These are phyloP conservation scores for Phyllosticta citribraziliensis DNA, from an alignment of 2,329 filamentous ascomycete genomes.

Conservation along the genomic window DNA sequence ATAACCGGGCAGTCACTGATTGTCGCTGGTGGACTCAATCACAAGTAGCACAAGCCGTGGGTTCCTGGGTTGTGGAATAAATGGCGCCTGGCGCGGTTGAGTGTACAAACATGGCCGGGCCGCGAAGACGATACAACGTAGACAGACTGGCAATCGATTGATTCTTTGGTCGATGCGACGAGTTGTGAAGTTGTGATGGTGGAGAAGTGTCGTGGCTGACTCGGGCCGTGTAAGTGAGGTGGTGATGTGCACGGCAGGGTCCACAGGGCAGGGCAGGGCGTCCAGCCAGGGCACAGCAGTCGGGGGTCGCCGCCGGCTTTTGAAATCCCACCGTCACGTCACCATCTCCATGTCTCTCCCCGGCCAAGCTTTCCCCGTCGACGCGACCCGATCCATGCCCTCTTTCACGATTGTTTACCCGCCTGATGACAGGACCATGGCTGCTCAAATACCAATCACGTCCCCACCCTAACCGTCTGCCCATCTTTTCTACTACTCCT, in stretches of 20 bases:
- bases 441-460: not conserved
- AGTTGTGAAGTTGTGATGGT: too few species aligned
- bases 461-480: not conserved
- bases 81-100: not conserved
- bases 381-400: not conserved
- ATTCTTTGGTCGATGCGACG: too few species aligned
- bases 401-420: not conserved
- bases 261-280: not conserved
- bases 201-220: too few species aligned
- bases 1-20: conserved; percentile 19
- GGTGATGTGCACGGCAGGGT: too few species aligned
- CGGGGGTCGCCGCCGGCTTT: not conserved
- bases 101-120: not conserved
- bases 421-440: not conserved
- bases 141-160: not conserved
- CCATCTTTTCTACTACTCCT: not conserved
- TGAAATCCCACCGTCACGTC: not conserved
- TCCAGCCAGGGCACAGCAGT: too few species aligned
- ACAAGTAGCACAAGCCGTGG: conserved; percentile 14
- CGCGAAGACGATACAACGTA: not conserved
- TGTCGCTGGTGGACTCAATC: conserved; percentile 19
- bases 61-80: not conserved
- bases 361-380: not conserved
- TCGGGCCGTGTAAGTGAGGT: too few species aligned
- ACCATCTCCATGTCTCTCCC: not conserved